Evolutionary conservation across 768 basidiomycete genomes (phyloP).

Genomic region (Nidularia pulvinata): DNA sequence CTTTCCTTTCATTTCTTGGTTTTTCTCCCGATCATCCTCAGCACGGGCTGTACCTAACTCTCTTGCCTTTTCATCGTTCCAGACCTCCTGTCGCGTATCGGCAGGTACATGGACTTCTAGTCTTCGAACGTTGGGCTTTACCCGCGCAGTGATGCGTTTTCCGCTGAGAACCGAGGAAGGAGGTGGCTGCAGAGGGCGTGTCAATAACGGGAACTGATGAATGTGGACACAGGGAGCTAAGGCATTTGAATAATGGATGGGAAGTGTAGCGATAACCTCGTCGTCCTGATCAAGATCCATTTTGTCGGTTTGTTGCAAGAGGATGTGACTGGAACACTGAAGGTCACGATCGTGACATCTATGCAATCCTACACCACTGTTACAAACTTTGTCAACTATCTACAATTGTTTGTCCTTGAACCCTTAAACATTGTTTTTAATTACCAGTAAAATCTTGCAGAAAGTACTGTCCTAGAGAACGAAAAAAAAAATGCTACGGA

Average conservation of each 20-base stretch:
- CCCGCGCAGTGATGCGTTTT: slow-evolving; percentile 73
- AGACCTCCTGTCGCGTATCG: slow-evolving; percentile 81
- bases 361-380: too few species aligned
- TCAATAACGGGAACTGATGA: slow-evolving; percentile 81
- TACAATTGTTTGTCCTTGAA: too few species aligned
- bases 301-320: slow-evolving; percentile 6
- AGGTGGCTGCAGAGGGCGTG: slow-evolving; percentile 71
- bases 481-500: too few species aligned
- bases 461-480: too few species aligned
- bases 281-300: slow-evolving; percentile 30
- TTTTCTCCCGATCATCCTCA: slow-evolving; percentile 81
- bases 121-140: slow-evolving; percentile 61
- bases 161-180: slow-evolving; percentile 74
- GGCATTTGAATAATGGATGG: slow-evolving; percentile 68
- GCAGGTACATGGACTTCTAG: slow-evolving; percentile 81
- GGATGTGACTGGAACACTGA: not conserved
- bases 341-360: too few species aligned
- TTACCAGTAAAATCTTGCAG: too few species aligned
- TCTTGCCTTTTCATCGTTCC: slow-evolving; percentile 71
- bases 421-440: too few species aligned
- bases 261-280: slow-evolving; percentile 65
- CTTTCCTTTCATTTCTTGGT: slow-evolving; percentile 52
- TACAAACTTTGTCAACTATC: too few species aligned
- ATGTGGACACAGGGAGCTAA: slow-evolving; percentile 68
- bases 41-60: slow-evolving; percentile 63